Percentiles rank a stretch among this genome's conserved stretches.
Evolutionary conservation across 208 protist species (phyloP).

Genomic region (Leishmania mexicana): DNA sequence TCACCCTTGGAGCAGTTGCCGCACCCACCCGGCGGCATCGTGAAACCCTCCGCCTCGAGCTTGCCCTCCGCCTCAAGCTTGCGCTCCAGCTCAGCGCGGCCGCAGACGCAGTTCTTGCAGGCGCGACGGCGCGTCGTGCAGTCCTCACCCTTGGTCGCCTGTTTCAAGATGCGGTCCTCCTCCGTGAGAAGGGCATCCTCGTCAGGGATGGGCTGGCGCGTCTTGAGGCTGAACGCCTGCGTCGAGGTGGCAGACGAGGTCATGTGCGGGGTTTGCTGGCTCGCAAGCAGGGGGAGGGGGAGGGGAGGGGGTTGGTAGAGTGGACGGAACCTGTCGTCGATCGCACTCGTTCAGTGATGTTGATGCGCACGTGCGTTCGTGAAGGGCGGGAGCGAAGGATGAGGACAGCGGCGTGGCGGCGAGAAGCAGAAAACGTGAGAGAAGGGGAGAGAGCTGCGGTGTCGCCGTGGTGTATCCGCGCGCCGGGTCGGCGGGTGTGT

Average conservation of each 20-base stretch:
- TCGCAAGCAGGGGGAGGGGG: not conserved
- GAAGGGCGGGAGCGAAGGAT: constrained; percentile 12
- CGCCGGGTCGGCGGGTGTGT: not conserved
- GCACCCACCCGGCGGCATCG: constrained; percentile 78
- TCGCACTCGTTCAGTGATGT: not conserved
- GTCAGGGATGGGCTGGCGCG: constrained; percentile 73
- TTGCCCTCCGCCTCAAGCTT: constrained; percentile 52
- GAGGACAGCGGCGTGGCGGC: not conserved
- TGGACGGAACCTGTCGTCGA: not conserved
- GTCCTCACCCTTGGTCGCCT: constrained; percentile 63
- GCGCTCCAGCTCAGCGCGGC: constrained; percentile 75
- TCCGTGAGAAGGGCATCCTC: constrained; percentile 78
- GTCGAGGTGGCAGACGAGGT: constrained; percentile 29
- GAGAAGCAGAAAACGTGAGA: not conserved
- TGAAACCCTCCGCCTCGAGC: constrained; percentile 32
- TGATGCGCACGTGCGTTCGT: constrained; percentile 1
- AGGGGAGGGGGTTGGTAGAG: not conserved
- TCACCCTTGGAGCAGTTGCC: constrained; percentile 90
- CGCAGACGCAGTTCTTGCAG: constrained; percentile 91
- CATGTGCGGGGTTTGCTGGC: not conserved
- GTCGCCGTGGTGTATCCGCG: not conserved
- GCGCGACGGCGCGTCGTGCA: constrained; percentile 83
- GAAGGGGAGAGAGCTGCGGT: not conserved
- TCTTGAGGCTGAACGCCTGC: constrained; percentile 81
- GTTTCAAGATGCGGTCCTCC: constrained; percentile 69